phyloP scores from a whole-genome alignment of 176 grass and related monocot genomes.

The Leersia perrieri region DNA sequence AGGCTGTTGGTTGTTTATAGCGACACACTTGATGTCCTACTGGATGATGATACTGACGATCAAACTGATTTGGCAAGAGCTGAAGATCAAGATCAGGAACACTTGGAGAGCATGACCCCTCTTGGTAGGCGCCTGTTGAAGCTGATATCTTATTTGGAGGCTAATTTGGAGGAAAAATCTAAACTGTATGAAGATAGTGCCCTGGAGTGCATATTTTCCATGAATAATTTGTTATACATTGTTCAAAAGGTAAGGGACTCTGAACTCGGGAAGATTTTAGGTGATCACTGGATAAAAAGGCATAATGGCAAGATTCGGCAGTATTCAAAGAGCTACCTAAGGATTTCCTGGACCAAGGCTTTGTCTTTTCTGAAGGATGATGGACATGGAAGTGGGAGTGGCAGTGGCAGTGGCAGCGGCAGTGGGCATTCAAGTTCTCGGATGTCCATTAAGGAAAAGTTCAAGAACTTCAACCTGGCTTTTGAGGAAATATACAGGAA shows the following conservation, averaged over 20 bases:
- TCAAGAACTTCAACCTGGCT: constrained; percentile 89
- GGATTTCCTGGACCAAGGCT: constrained; percentile 76
- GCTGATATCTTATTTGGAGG: constrained; percentile 82
- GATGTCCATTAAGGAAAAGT: constrained; percentile 83
- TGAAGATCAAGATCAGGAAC: constrained; percentile 49
- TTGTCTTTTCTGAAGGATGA: constrained; percentile 87
- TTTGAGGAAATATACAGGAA: constrained; percentile 89
- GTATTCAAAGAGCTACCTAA: constrained; percentile 78
- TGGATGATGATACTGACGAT: constrained; percentile 46
- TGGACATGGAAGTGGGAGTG: constrained; percentile 44
- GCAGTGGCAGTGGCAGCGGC: constrained; percentile 37
- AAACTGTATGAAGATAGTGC: constrained; percentile 89
- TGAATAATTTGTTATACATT: constrained; percentile 98
- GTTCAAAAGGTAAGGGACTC: constrained; percentile 86
- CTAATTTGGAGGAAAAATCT: constrained; percentile 90
- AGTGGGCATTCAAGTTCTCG: constrained; percentile 72
- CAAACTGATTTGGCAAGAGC: constrained; percentile 8
- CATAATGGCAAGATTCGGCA: constrained; percentile 77
- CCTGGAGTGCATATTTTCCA: constrained; percentile 83
- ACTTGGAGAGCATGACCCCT: constrained; percentile 61
- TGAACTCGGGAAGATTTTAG: constrained; percentile 87
- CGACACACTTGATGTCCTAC: constrained; percentile 60
- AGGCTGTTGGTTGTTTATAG: constrained; percentile 73
- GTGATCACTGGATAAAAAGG: constrained; percentile 77
- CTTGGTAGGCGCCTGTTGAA: constrained; percentile 55